Evolutionary conservation across 106 monocot genomes (phyloP).

Genomic region (Allium fistulosum): DNA sequence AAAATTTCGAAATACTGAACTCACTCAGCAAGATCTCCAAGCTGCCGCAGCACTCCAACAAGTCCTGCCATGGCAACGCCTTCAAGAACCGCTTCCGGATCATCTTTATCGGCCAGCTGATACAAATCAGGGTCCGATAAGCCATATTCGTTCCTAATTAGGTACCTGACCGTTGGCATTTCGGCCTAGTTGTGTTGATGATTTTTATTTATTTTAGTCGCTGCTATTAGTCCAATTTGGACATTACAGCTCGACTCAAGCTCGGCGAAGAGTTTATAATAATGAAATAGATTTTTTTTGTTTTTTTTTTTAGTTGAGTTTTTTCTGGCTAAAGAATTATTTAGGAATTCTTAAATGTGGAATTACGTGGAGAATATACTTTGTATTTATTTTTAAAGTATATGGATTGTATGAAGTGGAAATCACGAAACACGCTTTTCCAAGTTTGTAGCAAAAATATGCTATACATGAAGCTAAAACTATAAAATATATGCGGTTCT

Average conservation of each 20-base stretch:
- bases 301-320: not conserved
- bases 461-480: too few relatives aligned
- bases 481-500: too few relatives aligned
- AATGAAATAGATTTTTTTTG: not conserved
- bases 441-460: too few relatives aligned
- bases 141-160: conserved; percentile 85
- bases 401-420: too few relatives aligned
- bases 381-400: too few relatives aligned
- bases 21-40: conserved; percentile 96
- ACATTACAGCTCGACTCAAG: conserved; percentile 1
- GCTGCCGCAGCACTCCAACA: conserved; percentile 91
- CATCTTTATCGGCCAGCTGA: conserved; percentile 60
- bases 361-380: too few relatives aligned
- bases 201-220: too few relatives aligned
- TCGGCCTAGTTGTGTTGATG: not conserved
- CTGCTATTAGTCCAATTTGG: not conserved
- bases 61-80: conserved; percentile 99
- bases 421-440: too few relatives aligned
- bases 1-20: conserved; percentile 5
- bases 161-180: conserved; percentile 85
- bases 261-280: not conserved
- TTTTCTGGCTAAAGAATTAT: not conserved
- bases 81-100: conserved; percentile 95
- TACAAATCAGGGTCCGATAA: conserved; percentile 83
- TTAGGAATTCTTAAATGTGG: not conserved